A percentile compares a stretch with the other conserved stretches of the same genome.
These are phyloP conservation scores for Aegilops umbellulata DNA, from an alignment of 176 grass and related monocot genomes.

Conservation along the genomic window DNA sequence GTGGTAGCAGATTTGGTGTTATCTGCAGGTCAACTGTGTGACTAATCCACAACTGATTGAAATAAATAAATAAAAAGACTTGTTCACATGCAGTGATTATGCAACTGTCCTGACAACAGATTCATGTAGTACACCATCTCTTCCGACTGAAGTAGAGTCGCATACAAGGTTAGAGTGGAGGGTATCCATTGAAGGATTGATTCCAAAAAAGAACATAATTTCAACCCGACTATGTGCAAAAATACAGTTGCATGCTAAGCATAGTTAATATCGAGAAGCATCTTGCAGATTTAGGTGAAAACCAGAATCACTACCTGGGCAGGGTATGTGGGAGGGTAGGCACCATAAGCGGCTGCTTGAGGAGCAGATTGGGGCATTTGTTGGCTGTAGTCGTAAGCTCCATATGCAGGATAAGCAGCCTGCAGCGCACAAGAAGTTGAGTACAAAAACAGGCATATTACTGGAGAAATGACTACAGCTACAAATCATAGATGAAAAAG, in stretches of 20 bases:
- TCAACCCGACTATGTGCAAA: background rate
- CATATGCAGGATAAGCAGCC: constrained; percentile 63
- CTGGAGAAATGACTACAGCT: background rate
- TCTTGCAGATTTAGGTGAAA: constrained; percentile 2
- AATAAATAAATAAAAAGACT: background rate
- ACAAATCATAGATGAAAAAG: background rate
- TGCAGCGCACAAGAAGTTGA: background rate
- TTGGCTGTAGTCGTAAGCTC: constrained; percentile 60
- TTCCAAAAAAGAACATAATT: background rate
- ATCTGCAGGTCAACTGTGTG: background rate
- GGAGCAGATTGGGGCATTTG: constrained; percentile 65
- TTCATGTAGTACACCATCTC: background rate
- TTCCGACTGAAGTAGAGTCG: background rate
- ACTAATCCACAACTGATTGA: background rate
- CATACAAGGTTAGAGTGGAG: background rate
- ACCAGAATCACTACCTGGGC: constrained; percentile 51
- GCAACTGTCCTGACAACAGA: background rate
- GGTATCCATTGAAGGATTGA: background rate
- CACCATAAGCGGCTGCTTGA: constrained; percentile 59
- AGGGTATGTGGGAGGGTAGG: constrained; percentile 70
- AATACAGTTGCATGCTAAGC: background rate
- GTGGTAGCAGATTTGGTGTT: background rate
- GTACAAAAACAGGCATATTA: background rate
- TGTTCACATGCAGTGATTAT: background rate
- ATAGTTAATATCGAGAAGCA: background rate